Conservation (phyloP, 768 basidiomycete species). For the Hortiboletus campestris region DNA sequence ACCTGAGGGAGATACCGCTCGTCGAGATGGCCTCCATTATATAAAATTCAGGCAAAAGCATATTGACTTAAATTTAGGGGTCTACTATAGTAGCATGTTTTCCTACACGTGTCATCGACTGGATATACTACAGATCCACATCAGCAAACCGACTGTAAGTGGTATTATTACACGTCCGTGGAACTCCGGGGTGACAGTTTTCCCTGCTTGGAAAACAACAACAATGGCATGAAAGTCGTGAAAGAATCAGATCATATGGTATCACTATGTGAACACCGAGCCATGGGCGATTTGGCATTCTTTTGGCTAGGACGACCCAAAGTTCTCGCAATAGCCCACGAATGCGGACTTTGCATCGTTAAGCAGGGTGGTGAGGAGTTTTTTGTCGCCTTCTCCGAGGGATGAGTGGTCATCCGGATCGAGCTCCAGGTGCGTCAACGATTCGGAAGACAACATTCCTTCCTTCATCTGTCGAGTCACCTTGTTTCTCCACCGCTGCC, state of each 20-base stretch:
- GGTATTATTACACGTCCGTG: not conserved
- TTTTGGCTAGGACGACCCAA: not conserved
- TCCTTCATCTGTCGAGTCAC: conserved; percentile 19
- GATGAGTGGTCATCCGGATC: conserved; percentile 5
- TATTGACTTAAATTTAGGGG: too few relatives aligned
- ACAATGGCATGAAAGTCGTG: not conserved
- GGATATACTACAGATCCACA: not conserved
- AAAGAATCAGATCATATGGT: not conserved
- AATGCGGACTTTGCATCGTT: conserved; percentile 20
- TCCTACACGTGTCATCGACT: not conserved
- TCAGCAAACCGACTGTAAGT: not conserved
- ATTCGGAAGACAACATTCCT: not conserved
- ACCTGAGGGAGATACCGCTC: too few relatives aligned
- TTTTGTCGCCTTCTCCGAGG: conserved; percentile 9
- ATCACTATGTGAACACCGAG: not conserved
- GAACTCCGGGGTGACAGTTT: not conserved
- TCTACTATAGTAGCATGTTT: too few relatives aligned
- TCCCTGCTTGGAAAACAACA: not conserved
- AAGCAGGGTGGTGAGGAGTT: conserved; percentile 17
- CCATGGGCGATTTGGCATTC: not conserved
- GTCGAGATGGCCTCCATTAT: too few relatives aligned
- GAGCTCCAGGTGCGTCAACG: not conserved
- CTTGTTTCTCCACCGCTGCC: conserved; percentile 25
- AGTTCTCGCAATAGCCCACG: conserved; percentile 11
- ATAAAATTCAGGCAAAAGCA: too few relatives aligned